A percentile compares a stretch with the other conserved stretches of the same genome.
Conservation (phyloP, 768 basidiomycete genomes). For the Lactifluus volemus region DNA sequence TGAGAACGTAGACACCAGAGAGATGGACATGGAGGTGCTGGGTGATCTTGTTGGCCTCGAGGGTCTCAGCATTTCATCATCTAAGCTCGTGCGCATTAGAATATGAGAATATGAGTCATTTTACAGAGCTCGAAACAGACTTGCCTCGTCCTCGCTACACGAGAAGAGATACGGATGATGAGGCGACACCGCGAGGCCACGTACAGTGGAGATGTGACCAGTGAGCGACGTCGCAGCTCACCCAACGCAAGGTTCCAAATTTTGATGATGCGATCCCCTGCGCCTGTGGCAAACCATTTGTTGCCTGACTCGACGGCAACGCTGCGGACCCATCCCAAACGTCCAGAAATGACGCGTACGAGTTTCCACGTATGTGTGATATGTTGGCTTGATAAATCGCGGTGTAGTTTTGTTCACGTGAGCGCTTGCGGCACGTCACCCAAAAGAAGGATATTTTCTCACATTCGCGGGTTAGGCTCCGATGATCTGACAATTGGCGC, state of each 20-base stretch:
- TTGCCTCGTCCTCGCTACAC: constrained; percentile 93
- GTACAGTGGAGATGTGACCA: constrained; percentile 94
- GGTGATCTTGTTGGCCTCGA: constrained; percentile 98
- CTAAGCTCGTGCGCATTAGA: constrained; percentile 31
- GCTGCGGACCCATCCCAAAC: constrained; percentile 95
- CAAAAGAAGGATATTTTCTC: background rate
- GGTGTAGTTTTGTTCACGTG: constrained; percentile 76
- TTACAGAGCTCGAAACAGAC: constrained; percentile 17
- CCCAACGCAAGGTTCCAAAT: constrained; percentile 98
- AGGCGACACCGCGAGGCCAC: constrained; percentile 86
- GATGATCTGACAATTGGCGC: too few species aligned
- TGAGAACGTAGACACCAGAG: constrained; percentile 92
- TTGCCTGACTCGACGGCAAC: constrained; percentile 97
- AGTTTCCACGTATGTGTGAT: constrained; percentile 95
- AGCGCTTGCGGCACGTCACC: constrained; percentile 58
- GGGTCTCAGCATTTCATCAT: constrained; percentile 99
- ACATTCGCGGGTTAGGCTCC: background rate
- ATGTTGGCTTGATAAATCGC: constrained; percentile 89
- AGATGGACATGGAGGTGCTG: constrained; percentile 98
- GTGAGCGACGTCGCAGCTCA: constrained; percentile 92
- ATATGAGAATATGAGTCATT: background rate
- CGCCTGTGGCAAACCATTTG: constrained; percentile 97
- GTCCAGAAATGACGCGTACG: constrained; percentile 91
- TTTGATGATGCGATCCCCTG: constrained; percentile 96
- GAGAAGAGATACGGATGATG: constrained; percentile 97